A percentile compares a stretch with the other conserved stretches of the same genome.
These are phyloP conservation scores for Camillea tinctor DNA, from an alignment of 2,329 filamentous ascomycete genomes.

Conservation along the genomic window DNA sequence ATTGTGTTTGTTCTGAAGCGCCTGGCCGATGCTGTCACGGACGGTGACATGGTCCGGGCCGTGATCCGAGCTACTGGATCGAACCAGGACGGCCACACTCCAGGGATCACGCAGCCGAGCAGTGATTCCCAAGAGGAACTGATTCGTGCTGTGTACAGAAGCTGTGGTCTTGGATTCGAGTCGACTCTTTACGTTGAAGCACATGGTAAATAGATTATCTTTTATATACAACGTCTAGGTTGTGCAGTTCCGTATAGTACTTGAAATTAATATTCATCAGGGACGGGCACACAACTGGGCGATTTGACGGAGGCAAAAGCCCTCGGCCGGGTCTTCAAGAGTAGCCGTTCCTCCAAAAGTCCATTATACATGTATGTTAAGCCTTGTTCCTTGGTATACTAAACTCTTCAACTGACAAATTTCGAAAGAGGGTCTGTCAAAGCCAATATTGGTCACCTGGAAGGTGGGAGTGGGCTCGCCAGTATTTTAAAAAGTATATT, in stretches of 20 bases:
- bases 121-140: conserved; percentile 25
- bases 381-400: too few relatives aligned
- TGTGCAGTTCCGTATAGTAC: too few relatives aligned
- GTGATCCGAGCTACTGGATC: conserved; percentile 14
- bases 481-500: neutral
- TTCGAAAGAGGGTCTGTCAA: neutral
- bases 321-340: neutral
- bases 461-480: neutral
- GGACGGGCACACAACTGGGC: neutral
- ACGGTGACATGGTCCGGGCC: neutral
- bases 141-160: conserved; percentile 27
- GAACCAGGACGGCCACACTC: conserved; percentile 7
- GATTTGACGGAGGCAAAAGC: neutral
- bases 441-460: conserved; percentile 1
- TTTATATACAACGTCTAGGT: neutral
- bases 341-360: neutral
- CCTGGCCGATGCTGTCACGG: neutral
- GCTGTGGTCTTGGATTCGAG: conserved; percentile 18
- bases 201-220: conserved; percentile 35
- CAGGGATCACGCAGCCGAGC: conserved; percentile 23
- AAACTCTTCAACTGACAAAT: too few relatives aligned
- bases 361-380: neutral
- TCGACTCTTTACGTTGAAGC: conserved; percentile 33
- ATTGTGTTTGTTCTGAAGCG: conserved; percentile 17
- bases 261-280: neutral